Conservation (phyloP, 225 moss, liverwort and hornwort species). For the Rhytidiadelphus loreus region DNA sequence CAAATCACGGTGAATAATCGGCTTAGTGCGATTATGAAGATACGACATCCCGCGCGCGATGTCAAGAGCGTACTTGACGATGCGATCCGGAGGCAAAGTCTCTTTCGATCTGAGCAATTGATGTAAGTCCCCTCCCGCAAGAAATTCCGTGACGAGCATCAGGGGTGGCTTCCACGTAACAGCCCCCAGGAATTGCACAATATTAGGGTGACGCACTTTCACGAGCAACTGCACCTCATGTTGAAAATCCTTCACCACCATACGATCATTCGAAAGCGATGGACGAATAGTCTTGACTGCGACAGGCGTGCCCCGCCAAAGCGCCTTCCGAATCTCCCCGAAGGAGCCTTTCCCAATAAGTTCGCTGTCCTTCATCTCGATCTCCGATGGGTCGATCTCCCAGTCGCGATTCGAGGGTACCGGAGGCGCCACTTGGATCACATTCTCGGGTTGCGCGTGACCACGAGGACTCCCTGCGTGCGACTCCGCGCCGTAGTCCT, state of each 20-base stretch:
- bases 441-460: slow-evolving; percentile 14
- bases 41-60: slow-evolving; percentile 81
- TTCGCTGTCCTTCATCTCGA: slow-evolving; percentile 29
- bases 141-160: slow-evolving; percentile 78
- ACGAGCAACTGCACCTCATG: slow-evolving; percentile 89
- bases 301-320: slow-evolving; percentile 80
- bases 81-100: slow-evolving; percentile 6
- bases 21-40: slow-evolving; percentile 59
- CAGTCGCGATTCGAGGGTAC: slow-evolving; percentile 45
- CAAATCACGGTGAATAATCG: slow-evolving; percentile 77
- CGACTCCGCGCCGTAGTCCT: slow-evolving; percentile 26
- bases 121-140: slow-evolving; percentile 79
- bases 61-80: slow-evolving; percentile 59
- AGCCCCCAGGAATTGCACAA: slow-evolving; percentile 84
- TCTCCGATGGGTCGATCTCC: slow-evolving; percentile 68
- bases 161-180: slow-evolving; percentile 61
- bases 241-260: slow-evolving; percentile 74
- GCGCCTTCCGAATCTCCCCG: slow-evolving; percentile 70
- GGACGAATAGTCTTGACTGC: slow-evolving; percentile 83
- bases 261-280: slow-evolving; percentile 59
- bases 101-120: slow-evolving; percentile 26
- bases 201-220: slow-evolving; percentile 76
- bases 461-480: slow-evolving; percentile 13
- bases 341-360: slow-evolving; percentile 87
- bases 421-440: slow-evolving; percentile 39